Evolutionary conservation across 352 stramenopile genomes (phyloP).

Genomic region (Bremia lactucae): DNA sequence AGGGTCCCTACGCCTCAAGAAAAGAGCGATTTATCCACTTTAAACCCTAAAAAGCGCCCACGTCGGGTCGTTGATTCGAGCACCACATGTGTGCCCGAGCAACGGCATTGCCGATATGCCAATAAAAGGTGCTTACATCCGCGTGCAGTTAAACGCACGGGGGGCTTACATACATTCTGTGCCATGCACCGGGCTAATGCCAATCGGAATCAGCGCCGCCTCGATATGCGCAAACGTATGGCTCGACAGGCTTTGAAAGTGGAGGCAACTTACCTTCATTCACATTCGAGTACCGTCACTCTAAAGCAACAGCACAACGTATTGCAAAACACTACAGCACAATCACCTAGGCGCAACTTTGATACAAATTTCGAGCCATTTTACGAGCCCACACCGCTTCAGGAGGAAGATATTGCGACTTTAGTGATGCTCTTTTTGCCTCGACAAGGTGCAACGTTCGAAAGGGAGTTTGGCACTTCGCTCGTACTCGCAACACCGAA

Average conservation of each 20-base stretch:
- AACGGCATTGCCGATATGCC: slow-evolving; percentile 44
- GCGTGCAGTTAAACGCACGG: slow-evolving; percentile 42
- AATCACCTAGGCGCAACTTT: background rate
- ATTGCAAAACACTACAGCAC: background rate
- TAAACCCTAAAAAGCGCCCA: slow-evolving; percentile 15
- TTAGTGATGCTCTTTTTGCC: slow-evolving; percentile 28
- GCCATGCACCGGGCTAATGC: slow-evolving; percentile 47
- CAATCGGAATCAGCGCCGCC: slow-evolving; percentile 59
- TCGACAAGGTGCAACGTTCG: slow-evolving; percentile 2
- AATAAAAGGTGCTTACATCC: slow-evolving; percentile 50
- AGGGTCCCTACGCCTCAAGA: slow-evolving; percentile 6
- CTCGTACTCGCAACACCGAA: background rate
- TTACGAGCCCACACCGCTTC: slow-evolving; percentile 25
- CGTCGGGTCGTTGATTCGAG: slow-evolving; percentile 17
- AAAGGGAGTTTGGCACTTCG: background rate
- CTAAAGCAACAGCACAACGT: background rate
- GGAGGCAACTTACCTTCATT: background rate
- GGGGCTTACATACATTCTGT: slow-evolving; percentile 53
- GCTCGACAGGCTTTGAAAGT: slow-evolving; percentile 20
- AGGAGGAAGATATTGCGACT: slow-evolving; percentile 33
- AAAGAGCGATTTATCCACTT: background rate
- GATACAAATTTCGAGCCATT: slow-evolving; percentile 25
- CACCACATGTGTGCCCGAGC: slow-evolving; percentile 28
- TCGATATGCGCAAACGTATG: slow-evolving; percentile 43
- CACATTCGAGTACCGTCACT: slow-evolving; percentile 1